Evolutionary conservation across 495 filamentous ascomycete genomes (phyloP).

Genomic region (Achaetomiella virescens): DNA sequence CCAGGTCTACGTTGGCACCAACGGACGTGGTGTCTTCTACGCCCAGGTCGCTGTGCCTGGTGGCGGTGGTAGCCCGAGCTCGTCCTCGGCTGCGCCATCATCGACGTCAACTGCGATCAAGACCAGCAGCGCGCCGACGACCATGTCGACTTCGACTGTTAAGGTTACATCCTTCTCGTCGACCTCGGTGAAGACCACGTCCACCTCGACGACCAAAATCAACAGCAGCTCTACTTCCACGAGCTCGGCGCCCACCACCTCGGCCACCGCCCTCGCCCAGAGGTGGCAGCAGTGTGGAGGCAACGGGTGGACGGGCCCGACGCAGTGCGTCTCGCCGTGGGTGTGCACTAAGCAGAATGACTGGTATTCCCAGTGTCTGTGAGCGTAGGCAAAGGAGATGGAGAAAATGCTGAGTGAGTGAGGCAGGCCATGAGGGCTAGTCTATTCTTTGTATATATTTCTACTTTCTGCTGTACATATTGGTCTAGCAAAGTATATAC

Average conservation of each 20-base stretch:
- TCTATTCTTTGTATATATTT: neutral
- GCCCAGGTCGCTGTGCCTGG: conserved; percentile 27
- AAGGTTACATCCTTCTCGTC: neutral
- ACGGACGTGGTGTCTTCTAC: conserved; percentile 53
- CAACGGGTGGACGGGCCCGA: conserved; percentile 18
- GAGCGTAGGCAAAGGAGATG: conserved; percentile 2
- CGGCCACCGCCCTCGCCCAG: conserved; percentile 7
- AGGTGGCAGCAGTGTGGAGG: conserved; percentile 26
- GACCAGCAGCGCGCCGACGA: conserved; percentile 13
- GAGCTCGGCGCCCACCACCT: conserved; percentile 3
- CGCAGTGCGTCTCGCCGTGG: conserved; percentile 14
- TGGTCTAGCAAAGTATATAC: too few relatives aligned
- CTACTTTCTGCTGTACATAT: too few relatives aligned
- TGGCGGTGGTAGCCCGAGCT: conserved; percentile 1
- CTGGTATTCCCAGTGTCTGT: conserved; percentile 46
- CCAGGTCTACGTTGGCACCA: conserved; percentile 53
- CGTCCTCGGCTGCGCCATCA: neutral
- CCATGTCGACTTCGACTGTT: conserved; percentile 14
- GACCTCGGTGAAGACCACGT: neutral
- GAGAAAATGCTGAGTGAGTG: neutral
- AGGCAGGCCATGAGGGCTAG: neutral
- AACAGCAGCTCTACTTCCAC: conserved; percentile 7
- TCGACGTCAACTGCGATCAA: conserved; percentile 9
- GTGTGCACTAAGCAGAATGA: conserved; percentile 22
- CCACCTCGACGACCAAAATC: neutral